These are phyloP conservation scores for Hanseniaspora vineae DNA, from an alignment of 805 yeast genomes.

Conservation along the genomic window DNA sequence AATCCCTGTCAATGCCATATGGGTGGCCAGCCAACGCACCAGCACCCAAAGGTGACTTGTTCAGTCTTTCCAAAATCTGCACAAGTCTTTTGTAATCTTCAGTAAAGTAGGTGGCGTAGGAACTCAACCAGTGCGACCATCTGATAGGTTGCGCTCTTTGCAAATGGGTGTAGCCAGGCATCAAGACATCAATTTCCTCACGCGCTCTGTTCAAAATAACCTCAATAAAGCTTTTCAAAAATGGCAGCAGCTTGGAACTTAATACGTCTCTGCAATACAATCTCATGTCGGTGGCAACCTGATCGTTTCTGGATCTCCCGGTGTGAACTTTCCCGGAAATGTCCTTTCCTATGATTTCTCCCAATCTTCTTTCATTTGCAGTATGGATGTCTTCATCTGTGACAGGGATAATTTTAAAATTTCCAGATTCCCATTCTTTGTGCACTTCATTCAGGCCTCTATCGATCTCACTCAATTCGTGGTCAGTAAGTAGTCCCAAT, in stretches of 20 bases:
- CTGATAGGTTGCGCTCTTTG: conserved; percentile 99
- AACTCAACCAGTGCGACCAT: conserved; percentile 96
- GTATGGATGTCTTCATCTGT: conserved; percentile 95
- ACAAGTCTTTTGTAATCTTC: conserved; percentile 78
- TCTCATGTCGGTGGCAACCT: conserved; percentile 98
- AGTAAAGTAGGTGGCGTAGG: conserved; percentile 88
- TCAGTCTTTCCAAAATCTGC: conserved; percentile 71
- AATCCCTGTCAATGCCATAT: conserved; percentile 95
- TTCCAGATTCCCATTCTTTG: conserved; percentile 79
- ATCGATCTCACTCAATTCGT: conserved; percentile 73
- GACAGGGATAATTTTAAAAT: conserved; percentile 19
- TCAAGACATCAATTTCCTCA: conserved; percentile 75
- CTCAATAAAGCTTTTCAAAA: conserved; percentile 48
- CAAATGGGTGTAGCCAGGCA: conserved; percentile 98
- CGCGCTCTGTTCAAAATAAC: conserved; percentile 67
- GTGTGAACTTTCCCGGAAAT: conserved; percentile 98
- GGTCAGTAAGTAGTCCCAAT: conserved; percentile 55
- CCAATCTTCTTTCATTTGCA: conserved; percentile 94
- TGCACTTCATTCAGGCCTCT: conserved; percentile 61
- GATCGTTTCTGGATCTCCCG: conserved; percentile 98
- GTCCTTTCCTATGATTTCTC: conserved; percentile 85
- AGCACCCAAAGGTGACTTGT: conserved; percentile 84
- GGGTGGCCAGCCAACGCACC: conserved; percentile 99
- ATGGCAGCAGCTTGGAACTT: conserved; percentile 38
- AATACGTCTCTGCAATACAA: conserved; percentile 77